Base-by-base conservation (phyloP, 2,329 filamentous ascomycete species). In the Cladosporium sp. region DNA sequence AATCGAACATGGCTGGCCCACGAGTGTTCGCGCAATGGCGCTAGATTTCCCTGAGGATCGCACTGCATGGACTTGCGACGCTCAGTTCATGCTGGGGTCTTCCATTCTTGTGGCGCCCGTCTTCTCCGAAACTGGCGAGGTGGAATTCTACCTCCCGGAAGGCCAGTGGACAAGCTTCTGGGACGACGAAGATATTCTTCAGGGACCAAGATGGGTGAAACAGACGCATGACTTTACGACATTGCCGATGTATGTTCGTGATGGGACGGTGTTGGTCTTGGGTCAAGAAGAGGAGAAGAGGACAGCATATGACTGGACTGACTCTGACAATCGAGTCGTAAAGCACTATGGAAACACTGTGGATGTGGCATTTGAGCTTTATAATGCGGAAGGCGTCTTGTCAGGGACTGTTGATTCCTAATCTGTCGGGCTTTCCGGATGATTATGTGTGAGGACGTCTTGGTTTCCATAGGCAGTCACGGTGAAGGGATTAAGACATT, bases 81-180 rank as follows among this genome's bases (percentile, higher is more conserved):
- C 84, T 32, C 84, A 90, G 69, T 90, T 89, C 71, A 87, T 90
- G 83, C 75, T 90, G n/a, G 88, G 88, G 2, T 78, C 79, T 15
- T 79, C 78, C 51, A 70, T 90, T 34, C 73, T 90, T 7, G 83
- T 84, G 4, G 84, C 84, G 1, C 86, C 86, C 1, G 75, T 88
- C 1, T 88, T 87, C 60, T 78, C 81, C 10, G 82, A 88, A 67
- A 77, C 78, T 1, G 85, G 84, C 0, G 79, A 80, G 35, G 85
- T 86, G 0, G 82, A 86, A 57, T 87, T 88, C 68, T 90, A 90
- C 69, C 74, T 87, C 15, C 80, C 80, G 2, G 71, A 72, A n/a
- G 78, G 78, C 9, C 69, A 68, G 25, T 81, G 79, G 79, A 79
- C 76, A n/a, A 75, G 67, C 58, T 79, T 77, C 67, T 80, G 79